A percentile compares a stretch with the other conserved stretches of the same genome.
These are phyloP conservation scores for Desmodesmus armatus DNA, from an alignment of 139 green algal species.

Conservation along the genomic window DNA sequence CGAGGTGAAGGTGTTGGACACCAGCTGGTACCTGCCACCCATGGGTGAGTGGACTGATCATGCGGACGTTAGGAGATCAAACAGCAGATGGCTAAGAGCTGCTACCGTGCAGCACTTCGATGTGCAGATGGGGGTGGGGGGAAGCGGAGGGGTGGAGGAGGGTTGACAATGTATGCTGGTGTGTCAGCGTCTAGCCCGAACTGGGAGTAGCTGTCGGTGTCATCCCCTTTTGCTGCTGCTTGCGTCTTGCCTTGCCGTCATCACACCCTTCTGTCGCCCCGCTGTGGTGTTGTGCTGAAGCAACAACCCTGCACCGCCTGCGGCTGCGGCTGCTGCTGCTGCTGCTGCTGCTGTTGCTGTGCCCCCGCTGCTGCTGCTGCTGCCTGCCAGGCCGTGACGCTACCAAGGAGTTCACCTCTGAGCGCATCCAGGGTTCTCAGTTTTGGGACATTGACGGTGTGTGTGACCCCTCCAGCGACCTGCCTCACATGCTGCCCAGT, in stretches of 20 bases:
- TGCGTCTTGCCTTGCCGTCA: too few relatives aligned
- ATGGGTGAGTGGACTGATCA: conserved; percentile 46
- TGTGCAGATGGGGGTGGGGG: too few relatives aligned
- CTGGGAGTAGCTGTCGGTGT: background rate
- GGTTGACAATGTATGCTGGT: background rate
- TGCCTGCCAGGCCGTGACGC: conserved; percentile 54
- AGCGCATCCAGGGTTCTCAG: conserved; percentile 75
- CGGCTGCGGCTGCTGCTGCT: background rate
- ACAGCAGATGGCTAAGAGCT: too few relatives aligned
- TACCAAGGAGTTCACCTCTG: conserved; percentile 67
- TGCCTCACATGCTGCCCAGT: conserved; percentile 85
- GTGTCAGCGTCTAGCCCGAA: background rate
- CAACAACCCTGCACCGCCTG: background rate
- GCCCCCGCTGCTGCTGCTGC: conserved; percentile 18
- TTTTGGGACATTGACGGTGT: conserved; percentile 86
- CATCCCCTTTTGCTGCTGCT: too few relatives aligned
- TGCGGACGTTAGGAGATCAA: too few relatives aligned
- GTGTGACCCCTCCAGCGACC: conserved; percentile 29
- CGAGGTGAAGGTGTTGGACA: conserved; percentile 79
- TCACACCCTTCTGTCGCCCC: too few relatives aligned
- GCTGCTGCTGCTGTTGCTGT: background rate
- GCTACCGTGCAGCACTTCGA: too few relatives aligned
- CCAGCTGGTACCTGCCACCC: conserved; percentile 81
- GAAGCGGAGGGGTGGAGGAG: background rate
- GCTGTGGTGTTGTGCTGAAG: background rate